Evolutionary conservation across 208 protist genomes (phyloP).

Genomic region (Trypanosoma conorhini): DNA sequence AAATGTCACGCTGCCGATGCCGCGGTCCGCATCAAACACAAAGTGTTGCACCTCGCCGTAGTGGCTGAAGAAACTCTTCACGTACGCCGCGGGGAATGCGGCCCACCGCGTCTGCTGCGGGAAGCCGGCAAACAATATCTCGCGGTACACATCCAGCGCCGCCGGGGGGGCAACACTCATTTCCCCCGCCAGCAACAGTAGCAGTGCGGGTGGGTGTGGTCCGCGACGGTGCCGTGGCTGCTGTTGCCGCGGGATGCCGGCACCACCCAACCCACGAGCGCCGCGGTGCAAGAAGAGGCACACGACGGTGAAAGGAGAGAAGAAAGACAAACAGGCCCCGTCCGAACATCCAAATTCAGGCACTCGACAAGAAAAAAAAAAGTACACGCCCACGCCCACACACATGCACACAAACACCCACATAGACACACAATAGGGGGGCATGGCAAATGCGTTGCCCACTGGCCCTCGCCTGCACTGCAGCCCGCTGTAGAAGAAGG

Average conservation of each 20-base stretch:
- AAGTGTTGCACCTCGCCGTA: conserved; percentile 52
- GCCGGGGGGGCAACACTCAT: not conserved
- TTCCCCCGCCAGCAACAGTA: not conserved
- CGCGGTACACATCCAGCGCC: conserved; percentile 23
- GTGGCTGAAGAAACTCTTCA: conserved; percentile 59
- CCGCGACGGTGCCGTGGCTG: too few relatives aligned
- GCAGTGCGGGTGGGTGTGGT: not conserved
- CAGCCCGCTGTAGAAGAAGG: not conserved
- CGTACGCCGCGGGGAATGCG: conserved; percentile 19
- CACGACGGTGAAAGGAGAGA: too few relatives aligned
- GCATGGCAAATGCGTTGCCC: not conserved
- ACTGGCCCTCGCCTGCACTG: not conserved
- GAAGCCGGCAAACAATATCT: conserved; percentile 80
- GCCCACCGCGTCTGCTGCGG: conserved; percentile 5
- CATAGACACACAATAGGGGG: not conserved
- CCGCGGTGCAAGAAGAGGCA: too few relatives aligned
- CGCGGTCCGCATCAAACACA: conserved; percentile 47
- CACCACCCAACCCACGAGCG: too few relatives aligned
- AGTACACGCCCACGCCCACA: too few relatives aligned
- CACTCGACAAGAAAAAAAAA: too few relatives aligned
- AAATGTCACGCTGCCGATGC: conserved; percentile 72
- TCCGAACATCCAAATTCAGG: too few relatives aligned
- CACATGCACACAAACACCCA: too few relatives aligned
- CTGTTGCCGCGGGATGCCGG: too few relatives aligned
- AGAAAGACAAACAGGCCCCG: too few relatives aligned